Evolutionary conservation across 129 eudicot species (phyloP).

Genomic region (Centrapalus pauciflorus): DNA sequence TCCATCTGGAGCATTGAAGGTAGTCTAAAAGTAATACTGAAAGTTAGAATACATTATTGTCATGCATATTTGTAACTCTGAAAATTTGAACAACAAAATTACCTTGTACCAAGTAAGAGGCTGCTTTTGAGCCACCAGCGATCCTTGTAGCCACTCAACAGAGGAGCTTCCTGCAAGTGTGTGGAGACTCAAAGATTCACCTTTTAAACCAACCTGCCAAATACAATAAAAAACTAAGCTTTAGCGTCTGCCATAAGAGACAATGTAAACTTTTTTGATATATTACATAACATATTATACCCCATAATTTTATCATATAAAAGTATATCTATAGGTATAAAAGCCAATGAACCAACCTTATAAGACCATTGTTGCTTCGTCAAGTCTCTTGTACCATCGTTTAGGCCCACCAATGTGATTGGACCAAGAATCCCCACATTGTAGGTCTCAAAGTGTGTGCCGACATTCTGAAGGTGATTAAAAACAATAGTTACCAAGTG

Average conservation of each 20-base stretch:
- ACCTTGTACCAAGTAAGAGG: conserved; percentile 98
- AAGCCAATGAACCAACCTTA: conserved; percentile 43
- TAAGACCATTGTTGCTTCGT: conserved; percentile 76
- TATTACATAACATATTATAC: background rate
- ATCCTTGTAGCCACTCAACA: conserved; percentile 62
- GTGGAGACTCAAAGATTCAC: conserved; percentile 55
- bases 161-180: conserved; percentile 63
- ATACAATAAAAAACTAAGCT: background rate
- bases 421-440: conserved; percentile 90
- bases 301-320: background rate
- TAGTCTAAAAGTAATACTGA: conserved; percentile 39
- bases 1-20: conserved; percentile 72
- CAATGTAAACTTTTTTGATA: background rate
- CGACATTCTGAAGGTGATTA: conserved; percentile 62
- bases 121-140: conserved; percentile 64
- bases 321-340: background rate
- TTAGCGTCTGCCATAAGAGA: background rate
- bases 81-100: conserved; percentile 1
- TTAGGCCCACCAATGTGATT: conserved; percentile 64
- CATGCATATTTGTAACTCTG: background rate
- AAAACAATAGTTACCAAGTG: background rate
- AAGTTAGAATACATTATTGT: background rate
- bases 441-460: conserved; percentile 69
- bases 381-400: conserved; percentile 72
- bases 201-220: conserved; percentile 71